Conservation (phyloP, 148 eudicot genomes). For the Cornus controversa region DNA sequence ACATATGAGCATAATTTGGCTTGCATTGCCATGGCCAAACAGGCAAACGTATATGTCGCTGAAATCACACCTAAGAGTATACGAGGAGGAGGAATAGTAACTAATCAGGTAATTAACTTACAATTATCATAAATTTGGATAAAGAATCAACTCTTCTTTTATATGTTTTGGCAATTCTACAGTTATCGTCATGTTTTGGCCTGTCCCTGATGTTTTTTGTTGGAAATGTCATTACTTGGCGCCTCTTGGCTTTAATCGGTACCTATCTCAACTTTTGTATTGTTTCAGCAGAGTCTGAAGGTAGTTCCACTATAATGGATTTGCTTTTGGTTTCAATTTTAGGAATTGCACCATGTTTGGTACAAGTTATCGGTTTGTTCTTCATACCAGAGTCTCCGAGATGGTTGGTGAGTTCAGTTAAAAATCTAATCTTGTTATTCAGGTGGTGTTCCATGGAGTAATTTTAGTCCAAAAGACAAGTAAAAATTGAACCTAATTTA, state of each 20-base stretch:
- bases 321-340: neutral
- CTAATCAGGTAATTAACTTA: conserved; percentile 17
- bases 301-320: neutral
- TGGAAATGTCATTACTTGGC: conserved; percentile 44
- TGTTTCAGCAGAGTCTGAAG: neutral
- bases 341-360: conserved; percentile 10
- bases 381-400: conserved; percentile 19
- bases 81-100: conserved; percentile 42
- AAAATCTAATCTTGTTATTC: neutral
- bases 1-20: neutral
- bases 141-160: neutral
- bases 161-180: conserved; percentile 7
- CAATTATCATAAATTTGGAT: neutral
- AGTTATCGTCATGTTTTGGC: conserved; percentile 31
- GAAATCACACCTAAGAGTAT: conserved; percentile 57
- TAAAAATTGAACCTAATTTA: no score
- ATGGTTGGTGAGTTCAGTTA: conserved; percentile 15
- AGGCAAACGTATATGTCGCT: conserved; percentile 51
- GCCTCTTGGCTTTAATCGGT: conserved; percentile 39
- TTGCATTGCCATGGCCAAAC: conserved; percentile 9
- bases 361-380: conserved; percentile 5
- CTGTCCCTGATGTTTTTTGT: conserved; percentile 28
- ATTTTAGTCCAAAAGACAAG: neutral
- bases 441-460: no score
- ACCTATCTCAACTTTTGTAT: neutral